phyloP scores from a whole-genome alignment of 305 asterid genomes.

The Fraxinus dipetala region DNA sequence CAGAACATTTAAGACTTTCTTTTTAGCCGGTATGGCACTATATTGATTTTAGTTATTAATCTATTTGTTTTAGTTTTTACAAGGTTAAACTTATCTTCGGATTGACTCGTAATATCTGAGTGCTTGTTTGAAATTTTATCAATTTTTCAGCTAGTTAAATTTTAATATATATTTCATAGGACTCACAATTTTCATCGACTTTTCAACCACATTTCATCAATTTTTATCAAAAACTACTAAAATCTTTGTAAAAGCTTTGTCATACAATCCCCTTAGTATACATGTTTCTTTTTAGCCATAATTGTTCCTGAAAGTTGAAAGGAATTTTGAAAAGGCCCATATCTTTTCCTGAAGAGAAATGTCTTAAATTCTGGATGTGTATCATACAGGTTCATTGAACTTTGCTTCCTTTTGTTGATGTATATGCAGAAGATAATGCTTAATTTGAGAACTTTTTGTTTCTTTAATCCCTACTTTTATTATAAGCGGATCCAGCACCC shows the following conservation, averaged over 20 bases:
- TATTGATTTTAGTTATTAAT: not conserved
- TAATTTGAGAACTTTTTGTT: not conserved
- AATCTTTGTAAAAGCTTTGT: not conserved
- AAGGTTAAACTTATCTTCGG: not conserved
- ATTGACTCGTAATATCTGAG: not conserved
- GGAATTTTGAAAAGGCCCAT: constrained; percentile 23
- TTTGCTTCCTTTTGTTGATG: constrained; percentile 1
- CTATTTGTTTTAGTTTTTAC: not conserved
- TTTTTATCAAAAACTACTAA: not conserved
- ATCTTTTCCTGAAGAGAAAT: constrained; percentile 14
- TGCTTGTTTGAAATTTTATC: not conserved
- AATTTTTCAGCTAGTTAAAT: not conserved
- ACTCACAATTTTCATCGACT: not conserved
- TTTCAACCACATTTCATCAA: not conserved
- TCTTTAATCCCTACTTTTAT: too few species aligned
- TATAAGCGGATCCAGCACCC: too few species aligned
- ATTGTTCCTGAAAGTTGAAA: constrained; percentile 23
- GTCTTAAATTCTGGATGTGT: constrained; percentile 5
- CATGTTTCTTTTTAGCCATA: not conserved
- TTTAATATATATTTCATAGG: not conserved
- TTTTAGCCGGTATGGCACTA: not conserved
- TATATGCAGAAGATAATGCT: not conserved
- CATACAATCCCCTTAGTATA: not conserved
- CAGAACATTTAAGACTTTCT: not conserved
- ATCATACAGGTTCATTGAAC: constrained; percentile 31